A percentile compares a stretch with the other conserved stretches of the same genome.
Conservation (phyloP, 345 rosid genomes). For the Linum usitatissimum region DNA sequence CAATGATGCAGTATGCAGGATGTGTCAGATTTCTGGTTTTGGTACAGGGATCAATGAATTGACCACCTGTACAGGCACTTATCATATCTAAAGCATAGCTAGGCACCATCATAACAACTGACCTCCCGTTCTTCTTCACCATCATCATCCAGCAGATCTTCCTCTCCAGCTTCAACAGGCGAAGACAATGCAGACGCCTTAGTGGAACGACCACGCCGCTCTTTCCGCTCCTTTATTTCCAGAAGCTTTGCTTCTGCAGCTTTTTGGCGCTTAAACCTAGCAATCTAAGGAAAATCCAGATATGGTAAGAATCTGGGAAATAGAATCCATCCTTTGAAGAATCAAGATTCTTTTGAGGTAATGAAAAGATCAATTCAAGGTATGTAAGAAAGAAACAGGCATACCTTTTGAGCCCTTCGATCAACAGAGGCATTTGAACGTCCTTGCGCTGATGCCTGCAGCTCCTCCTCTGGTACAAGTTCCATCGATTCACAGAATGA, state of each 20-base stretch:
- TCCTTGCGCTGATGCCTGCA: conserved; percentile 38
- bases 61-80: background rate
- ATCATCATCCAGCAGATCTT: conserved; percentile 75
- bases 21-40: background rate
- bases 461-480: conserved; percentile 63
- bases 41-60: background rate
- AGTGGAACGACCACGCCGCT: conserved; percentile 65
- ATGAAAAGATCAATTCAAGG: too few species aligned
- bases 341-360: background rate
- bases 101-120: conserved; percentile 15
- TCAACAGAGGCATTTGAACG: conserved; percentile 46
- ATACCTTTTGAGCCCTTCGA: conserved; percentile 79
- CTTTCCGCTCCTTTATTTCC: conserved; percentile 82
- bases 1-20: too few species aligned
- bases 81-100: background rate
- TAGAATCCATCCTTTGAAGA: background rate
- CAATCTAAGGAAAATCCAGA: conserved; percentile 39
- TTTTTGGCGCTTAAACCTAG: conserved; percentile 71
- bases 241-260: conserved; percentile 76
- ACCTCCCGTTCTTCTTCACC: conserved; percentile 98
- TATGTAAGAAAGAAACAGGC: background rate
- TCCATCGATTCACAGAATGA: conserved; percentile 86
- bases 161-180: conserved; percentile 79
- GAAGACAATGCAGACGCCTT: conserved; percentile 68
- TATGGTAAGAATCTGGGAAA: background rate